Evolutionary conservation across 2,329 filamentous ascomycete genomes (phyloP), one percentile per base, ranked within the genome.

Genomic region (Nigrograna mackinnonii): DNA sequence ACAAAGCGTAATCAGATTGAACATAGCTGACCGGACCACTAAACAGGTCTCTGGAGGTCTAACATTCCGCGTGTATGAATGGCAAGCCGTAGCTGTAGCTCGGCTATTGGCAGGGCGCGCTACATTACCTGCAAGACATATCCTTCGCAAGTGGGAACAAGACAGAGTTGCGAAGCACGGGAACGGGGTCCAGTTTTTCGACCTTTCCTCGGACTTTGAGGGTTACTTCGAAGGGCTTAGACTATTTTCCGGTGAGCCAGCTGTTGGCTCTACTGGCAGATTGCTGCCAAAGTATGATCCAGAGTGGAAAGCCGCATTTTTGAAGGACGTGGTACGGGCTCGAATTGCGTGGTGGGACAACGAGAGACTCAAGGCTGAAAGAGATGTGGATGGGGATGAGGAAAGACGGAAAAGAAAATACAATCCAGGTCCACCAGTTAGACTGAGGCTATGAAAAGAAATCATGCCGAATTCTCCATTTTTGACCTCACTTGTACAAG

Each of bases 81-180:
- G 47, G 16, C 50, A 54, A 26, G 50, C 47, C 9, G 50, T 54
- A 3, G 50, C 50, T 9, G 45, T 44, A 4, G 50, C 50, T 4
- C 42, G 50, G 4, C 35, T 41, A 2, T 35, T 51, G n/a, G 47
- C 50, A 1, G 43, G 43, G 1, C 43, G 45, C 16, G 43, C 38
- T 7, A 21, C 28, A 1, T 30, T 54, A 16, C 47, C 50, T 5
- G 39, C 45, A 3, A 13, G 20, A 2, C 30, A 22, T 2, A 41
- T 37, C 6, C 38, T 41, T 32, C 40, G 39, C 12, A 32, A 30
- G 4, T 54, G 50, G 47, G 37, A 49, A 18, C 22, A 34, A 1
- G 31, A 35, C 7, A 24, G 48, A 5, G 28, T 54, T 13, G 35
- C 37, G 19, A 36, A 44, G 18, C 40, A 41, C 6, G 45, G 48